Percentiles rank a stretch among this genome's conserved stretches.
Evolutionary conservation across 2,329 filamentous ascomycete species (phyloP).

Genomic region (Canariomyces notabilis): DNA sequence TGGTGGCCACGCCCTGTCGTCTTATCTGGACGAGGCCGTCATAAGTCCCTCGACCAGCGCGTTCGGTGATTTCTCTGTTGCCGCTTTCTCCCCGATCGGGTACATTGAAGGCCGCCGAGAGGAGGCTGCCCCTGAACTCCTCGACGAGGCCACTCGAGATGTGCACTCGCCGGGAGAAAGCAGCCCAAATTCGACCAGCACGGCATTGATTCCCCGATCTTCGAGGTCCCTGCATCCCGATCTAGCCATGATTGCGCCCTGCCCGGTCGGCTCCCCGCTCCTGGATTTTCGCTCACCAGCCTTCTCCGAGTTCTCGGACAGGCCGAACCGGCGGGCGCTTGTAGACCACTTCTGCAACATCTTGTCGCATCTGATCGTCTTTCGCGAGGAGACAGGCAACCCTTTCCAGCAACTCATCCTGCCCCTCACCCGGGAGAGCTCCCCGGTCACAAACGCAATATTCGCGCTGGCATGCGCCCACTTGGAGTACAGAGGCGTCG

Average conservation of each 20-base stretch:
- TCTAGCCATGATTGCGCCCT: slow-evolving; percentile 39
- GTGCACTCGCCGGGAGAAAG: not conserved
- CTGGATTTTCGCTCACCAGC: slow-evolving; percentile 49
- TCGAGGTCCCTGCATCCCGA: slow-evolving; percentile 31
- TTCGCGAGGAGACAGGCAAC: slow-evolving; percentile 58
- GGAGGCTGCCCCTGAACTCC: not conserved
- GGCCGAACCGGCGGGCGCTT: slow-evolving; percentile 49
- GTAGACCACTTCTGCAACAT: slow-evolving; percentile 61
- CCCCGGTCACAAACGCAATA: slow-evolving; percentile 72
- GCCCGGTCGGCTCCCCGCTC: slow-evolving; percentile 36
- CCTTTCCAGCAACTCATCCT: slow-evolving; percentile 59
- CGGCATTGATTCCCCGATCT: slow-evolving; percentile 10
- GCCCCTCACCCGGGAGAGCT: slow-evolving; percentile 52
- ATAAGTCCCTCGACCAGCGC: slow-evolving; percentile 15
- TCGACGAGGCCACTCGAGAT: not conserved
- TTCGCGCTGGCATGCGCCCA: slow-evolving; percentile 82
- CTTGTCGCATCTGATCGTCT: slow-evolving; percentile 60
- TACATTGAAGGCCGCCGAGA: slow-evolving; percentile 4
- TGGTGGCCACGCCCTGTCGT: not conserved
- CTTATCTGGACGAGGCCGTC: slow-evolving; percentile 11
- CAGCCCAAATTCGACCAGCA: not conserved
- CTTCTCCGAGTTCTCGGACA: slow-evolving; percentile 54
- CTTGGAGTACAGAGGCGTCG: slow-evolving; percentile 59
- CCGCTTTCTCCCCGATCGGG: slow-evolving; percentile 10
- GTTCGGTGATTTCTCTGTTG: slow-evolving; percentile 11